Evolutionary conservation across 1,139 yeast genomes (phyloP), one percentile per base, ranked within the genome.

Genomic region (Meyerozyma elateridarum): DNA sequence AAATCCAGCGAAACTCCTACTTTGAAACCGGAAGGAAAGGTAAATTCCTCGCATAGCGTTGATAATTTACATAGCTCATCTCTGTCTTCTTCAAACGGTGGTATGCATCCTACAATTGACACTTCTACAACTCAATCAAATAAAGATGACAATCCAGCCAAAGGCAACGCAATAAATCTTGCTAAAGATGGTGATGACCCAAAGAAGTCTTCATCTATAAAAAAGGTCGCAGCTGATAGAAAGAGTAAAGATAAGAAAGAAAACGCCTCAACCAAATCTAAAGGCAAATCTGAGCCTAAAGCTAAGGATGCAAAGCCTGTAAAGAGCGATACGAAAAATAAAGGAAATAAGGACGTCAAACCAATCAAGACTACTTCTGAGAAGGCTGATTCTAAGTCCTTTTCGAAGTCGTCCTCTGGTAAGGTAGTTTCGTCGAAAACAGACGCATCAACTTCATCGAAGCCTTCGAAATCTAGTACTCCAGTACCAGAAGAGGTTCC

Each of bases 321-420:
- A n/a, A n/a, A n/a, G n/a, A n/a, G n/a, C n/a, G n/a, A n/a, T n/a
- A n/a, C n/a, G n/a, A n/a, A n/a, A n/a, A n/a, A n/a, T n/a, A n/a
- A n/a, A n/a, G n/a, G n/a, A n/a, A n/a, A n/a, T n/a, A n/a, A n/a
- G n/a, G n/a, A n/a, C n/a, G n/a, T n/a, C n/a, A n/a, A n/a, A n/a
- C n/a, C n/a, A n/a, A n/a, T n/a, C n/a, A 31, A 20, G 20, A 8
- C 31, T 22, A 17, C 32, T 5, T 30, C 37, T 2, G 30, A 26
- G 11, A 7, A 15, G 9, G 22, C 22, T 17, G 22, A 30, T 8
- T 22, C 31, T 11, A 21, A n/a, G 11, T 8, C 29, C 8, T 8
- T 4, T 9, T 8, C 20, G 20, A 29, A 22, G 3, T 15, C 30
- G 19, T 8, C 8, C 14, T 21, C 31, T 15, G 20, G 21, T 4